Conservation (phyloP, 1,284 basidiomycete species). For the Rugiboletus extremiorientalis region DNA sequence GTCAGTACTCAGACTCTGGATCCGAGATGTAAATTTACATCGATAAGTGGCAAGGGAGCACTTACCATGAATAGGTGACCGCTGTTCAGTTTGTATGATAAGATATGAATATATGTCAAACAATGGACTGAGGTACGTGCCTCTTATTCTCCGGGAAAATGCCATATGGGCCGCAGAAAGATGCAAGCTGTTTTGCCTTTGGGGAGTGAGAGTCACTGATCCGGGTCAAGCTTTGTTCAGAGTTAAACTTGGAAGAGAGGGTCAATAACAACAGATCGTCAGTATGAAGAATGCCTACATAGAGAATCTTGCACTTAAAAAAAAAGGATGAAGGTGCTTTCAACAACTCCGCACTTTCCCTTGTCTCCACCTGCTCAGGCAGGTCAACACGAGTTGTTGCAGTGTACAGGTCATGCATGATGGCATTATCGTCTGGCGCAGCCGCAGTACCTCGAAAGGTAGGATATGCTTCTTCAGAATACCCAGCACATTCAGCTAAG, state of each 20-base stretch:
- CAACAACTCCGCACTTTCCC: constrained; percentile 11
- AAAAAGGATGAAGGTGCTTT: constrained; percentile 15
- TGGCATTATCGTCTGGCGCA: background rate
- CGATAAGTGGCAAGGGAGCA: background rate
- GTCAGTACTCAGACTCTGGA: constrained; percentile 75
- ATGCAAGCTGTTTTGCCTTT: background rate
- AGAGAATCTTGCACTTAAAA: constrained; percentile 16
- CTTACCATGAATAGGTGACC: constrained; percentile 70
- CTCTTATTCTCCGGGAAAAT: constrained; percentile 6
- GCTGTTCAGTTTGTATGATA: background rate
- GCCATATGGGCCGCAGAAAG: constrained; percentile 12
- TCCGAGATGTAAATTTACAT: background rate
- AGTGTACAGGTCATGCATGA: constrained; percentile 18
- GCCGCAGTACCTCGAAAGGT: background rate
- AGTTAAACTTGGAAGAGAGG: constrained; percentile 13
- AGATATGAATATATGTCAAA: background rate
- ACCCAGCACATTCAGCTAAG: background rate
- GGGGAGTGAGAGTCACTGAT: background rate
- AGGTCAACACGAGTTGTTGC: constrained; percentile 10
- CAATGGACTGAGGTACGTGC: background rate
- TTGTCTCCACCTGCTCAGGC: constrained; percentile 7
- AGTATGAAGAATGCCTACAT: constrained; percentile 4
- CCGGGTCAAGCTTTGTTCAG: constrained; percentile 1
- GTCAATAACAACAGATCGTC: background rate
- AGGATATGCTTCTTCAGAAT: background rate